A percentile compares a stretch with the other conserved stretches of the same genome.
Evolutionary conservation across 225 moss, liverwort and hornwort genomes (phyloP).

Genomic region (Polytrichum formosum): DNA sequence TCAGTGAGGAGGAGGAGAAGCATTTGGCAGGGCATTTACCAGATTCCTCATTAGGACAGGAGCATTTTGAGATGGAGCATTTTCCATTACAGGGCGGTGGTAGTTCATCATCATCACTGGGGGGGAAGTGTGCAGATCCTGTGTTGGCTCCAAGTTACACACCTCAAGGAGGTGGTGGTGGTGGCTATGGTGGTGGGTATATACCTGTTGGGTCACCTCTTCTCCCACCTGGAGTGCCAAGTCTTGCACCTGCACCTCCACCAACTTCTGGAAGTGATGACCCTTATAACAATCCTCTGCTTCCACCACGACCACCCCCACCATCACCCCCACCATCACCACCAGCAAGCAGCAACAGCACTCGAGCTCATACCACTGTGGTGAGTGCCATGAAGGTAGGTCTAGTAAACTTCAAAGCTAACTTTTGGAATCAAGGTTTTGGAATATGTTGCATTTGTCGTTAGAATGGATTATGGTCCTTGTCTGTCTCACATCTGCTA

Average conservation of each 20-base stretch:
- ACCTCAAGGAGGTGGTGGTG: neutral
- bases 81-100: constrained; percentile 4
- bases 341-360: constrained; percentile 21
- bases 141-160: neutral
- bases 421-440: too few species aligned
- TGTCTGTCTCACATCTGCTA: too few species aligned
- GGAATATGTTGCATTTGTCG: too few species aligned
- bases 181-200: constrained; percentile 9
- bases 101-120: neutral
- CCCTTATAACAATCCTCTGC: neutral
- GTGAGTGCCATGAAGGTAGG: constrained; percentile 65
- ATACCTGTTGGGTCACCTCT: constrained; percentile 41
- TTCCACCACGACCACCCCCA: constrained; percentile 10
- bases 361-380: constrained; percentile 55
- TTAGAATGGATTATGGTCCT: too few species aligned
- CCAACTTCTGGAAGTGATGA: constrained; percentile 28
- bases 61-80: constrained; percentile 2
- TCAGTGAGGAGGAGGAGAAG: too few species aligned
- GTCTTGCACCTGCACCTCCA: constrained; percentile 13
- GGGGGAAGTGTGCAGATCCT: neutral
- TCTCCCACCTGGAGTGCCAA: constrained; percentile 1
- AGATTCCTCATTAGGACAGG: neutral
- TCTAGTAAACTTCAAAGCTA: constrained; percentile 6
- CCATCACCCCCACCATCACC: constrained; percentile 15
- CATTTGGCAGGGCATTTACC: neutral